phyloP scores from a whole-genome alignment of 768 basidiomycete genomes.

The Boletus vinaceobasis region DNA sequence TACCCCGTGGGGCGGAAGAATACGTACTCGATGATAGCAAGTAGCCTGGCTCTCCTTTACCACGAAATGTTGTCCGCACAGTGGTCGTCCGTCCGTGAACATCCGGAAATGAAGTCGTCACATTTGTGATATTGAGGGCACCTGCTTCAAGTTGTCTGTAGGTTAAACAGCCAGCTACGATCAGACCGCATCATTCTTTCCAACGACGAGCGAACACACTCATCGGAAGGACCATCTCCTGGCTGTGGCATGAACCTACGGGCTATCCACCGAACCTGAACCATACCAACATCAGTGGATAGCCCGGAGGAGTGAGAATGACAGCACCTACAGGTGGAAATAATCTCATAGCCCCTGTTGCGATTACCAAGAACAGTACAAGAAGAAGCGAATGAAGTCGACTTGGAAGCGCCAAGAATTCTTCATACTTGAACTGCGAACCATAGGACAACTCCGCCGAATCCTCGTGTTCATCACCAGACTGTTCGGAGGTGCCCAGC shows the following conservation, averaged over 20 bases:
- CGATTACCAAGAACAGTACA: conserved; percentile 31
- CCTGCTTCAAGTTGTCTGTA: conserved; percentile 58
- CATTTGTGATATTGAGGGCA: conserved; percentile 59
- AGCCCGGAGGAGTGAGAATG: background rate
- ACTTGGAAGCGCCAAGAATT: conserved; percentile 50
- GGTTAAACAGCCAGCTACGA: background rate
- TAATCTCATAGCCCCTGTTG: conserved; percentile 27
- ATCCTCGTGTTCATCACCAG: conserved; percentile 15
- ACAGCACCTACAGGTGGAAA: conserved; percentile 36
- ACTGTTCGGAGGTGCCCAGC: conserved; percentile 11
- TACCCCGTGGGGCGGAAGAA: background rate
- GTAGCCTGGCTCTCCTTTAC: conserved; percentile 79
- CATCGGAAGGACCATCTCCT: conserved; percentile 61
- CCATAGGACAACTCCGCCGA: conserved; percentile 49
- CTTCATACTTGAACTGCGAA: conserved; percentile 70
- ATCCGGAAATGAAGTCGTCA: conserved; percentile 57
- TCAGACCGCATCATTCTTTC: conserved; percentile 1
- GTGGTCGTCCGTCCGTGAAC: conserved; percentile 37
- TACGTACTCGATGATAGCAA: conserved; percentile 11
- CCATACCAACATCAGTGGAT: background rate
- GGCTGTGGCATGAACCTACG: conserved; percentile 49
- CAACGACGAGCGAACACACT: conserved; percentile 38
- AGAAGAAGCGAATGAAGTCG: conserved; percentile 39
- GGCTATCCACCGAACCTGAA: conserved; percentile 50
- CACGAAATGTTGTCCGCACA: conserved; percentile 60